Evolutionary conservation across 495 filamentous ascomycete genomes (phyloP).

Genomic region (Penicillium fimorum): DNA sequence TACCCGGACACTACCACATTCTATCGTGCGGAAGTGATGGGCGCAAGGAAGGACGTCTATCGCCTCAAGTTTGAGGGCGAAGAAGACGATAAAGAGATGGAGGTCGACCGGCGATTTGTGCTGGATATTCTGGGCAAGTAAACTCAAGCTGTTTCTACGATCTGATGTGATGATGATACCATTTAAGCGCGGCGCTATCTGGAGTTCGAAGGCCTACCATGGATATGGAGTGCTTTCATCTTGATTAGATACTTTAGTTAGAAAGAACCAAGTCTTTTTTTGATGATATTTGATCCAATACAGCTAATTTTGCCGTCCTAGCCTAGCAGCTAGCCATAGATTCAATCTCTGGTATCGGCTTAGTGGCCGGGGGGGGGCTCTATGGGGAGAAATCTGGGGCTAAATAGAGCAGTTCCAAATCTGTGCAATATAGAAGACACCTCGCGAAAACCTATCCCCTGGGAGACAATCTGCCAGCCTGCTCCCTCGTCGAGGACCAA

Average conservation of each 20-base stretch:
- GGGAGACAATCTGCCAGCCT: slow-evolving; percentile 26
- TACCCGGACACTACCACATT: slow-evolving; percentile 96
- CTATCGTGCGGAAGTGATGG: slow-evolving; percentile 92
- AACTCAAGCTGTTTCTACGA: slow-evolving; percentile 17
- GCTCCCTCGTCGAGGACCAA: slow-evolving; percentile 14
- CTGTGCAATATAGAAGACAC: neutral
- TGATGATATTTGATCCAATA: neutral
- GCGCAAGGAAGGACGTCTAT: slow-evolving; percentile 59
- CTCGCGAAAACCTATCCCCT: too few species aligned
- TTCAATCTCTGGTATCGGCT: neutral
- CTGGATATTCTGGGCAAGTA: slow-evolving; percentile 66
- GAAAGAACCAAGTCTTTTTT: neutral
- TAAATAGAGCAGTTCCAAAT: neutral
- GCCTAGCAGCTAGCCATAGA: too few species aligned
- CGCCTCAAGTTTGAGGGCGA: slow-evolving; percentile 82
- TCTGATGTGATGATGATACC: slow-evolving; percentile 31
- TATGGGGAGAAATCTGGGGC: neutral
- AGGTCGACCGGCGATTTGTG: slow-evolving; percentile 76
- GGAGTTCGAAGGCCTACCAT: slow-evolving; percentile 23
- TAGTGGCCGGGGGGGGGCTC: neutral
- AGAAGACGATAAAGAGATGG: slow-evolving; percentile 76
- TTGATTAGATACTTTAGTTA: slow-evolving; percentile 10
- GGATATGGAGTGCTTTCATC: slow-evolving; percentile 10
- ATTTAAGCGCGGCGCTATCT: slow-evolving; percentile 33
- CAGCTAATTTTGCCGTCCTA: too few species aligned